A percentile compares a stretch with the other conserved stretches of the same genome.
These are phyloP conservation scores for Fagus sylvatica DNA, from an alignment of 306 rosid species.

Conservation along the genomic window DNA sequence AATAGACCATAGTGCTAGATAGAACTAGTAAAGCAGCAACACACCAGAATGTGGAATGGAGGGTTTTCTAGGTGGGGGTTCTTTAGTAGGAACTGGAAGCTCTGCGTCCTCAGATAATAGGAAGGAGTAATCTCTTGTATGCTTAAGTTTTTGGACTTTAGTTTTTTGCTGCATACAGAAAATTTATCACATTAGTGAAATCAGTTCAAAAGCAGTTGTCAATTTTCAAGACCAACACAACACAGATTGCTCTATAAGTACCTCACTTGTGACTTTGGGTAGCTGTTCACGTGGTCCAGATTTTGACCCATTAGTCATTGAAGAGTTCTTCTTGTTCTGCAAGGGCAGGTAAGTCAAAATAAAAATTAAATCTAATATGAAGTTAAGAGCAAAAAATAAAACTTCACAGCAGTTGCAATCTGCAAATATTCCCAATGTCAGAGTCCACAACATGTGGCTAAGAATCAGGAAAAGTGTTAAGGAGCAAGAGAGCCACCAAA, in stretches of 20 bases:
- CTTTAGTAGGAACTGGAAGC: slow-evolving; percentile 65
- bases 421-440: slow-evolving; percentile 1
- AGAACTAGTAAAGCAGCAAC: slow-evolving; percentile 29
- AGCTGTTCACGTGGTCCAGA: slow-evolving; percentile 33
- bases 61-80: slow-evolving; percentile 36
- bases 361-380: slow-evolving; percentile 16
- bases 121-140: slow-evolving; percentile 89
- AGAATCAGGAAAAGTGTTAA: not conserved
- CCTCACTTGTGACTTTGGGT: slow-evolving; percentile 59
- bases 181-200: slow-evolving; percentile 22
- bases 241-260: slow-evolving; percentile 33
- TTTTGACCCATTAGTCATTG: slow-evolving; percentile 47
- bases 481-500: not conserved
- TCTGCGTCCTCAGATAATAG: slow-evolving; percentile 74
- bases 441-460: not conserved
- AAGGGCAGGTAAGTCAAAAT: slow-evolving; percentile 32
- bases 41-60: slow-evolving; percentile 52
- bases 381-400: slow-evolving; percentile 7
- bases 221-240: slow-evolving; percentile 6
- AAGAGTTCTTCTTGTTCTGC: slow-evolving; percentile 57
- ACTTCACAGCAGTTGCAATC: slow-evolving; percentile 12
- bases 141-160: slow-evolving; percentile 71
- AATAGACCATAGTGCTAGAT: slow-evolving; percentile 23
- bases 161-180: slow-evolving; percentile 46
- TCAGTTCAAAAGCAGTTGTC: slow-evolving; percentile 1